Conservation (phyloP, 805 yeast genomes). For the Candida palmyrensis region DNA sequence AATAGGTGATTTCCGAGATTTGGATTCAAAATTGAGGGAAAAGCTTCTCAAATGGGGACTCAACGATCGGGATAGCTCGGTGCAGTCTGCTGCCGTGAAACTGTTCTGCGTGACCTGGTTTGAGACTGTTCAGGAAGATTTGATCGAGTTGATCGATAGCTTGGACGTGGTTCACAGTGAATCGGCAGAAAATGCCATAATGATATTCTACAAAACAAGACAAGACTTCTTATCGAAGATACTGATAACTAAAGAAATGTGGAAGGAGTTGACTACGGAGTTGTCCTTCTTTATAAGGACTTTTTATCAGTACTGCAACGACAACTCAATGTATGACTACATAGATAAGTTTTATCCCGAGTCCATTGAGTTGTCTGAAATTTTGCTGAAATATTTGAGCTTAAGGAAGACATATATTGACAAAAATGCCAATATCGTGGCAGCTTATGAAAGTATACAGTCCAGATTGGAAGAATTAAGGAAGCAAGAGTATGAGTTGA, state of each 20-base stretch:
- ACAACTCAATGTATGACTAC: slow-evolving; percentile 44
- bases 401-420: slow-evolving; percentile 30
- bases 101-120: slow-evolving; percentile 75
- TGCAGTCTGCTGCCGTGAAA: slow-evolving; percentile 63
- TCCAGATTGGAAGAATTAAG: slow-evolving; percentile 3
- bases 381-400: slow-evolving; percentile 52
- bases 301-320: slow-evolving; percentile 60
- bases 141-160: slow-evolving; percentile 65
- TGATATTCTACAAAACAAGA: slow-evolving; percentile 54
- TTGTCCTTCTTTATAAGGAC: slow-evolving; percentile 66
- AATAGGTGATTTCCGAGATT: slow-evolving; percentile 52
- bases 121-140: slow-evolving; percentile 58
- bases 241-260: slow-evolving; percentile 57
- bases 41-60: slow-evolving; percentile 78
- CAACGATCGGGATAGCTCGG: slow-evolving; percentile 75
- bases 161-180: slow-evolving; percentile 65
- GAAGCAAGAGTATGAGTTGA: slow-evolving; percentile 10
- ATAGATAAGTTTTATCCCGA: slow-evolving; percentile 77
- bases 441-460: slow-evolving; percentile 11
- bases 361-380: slow-evolving; percentile 61
- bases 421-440: slow-evolving; percentile 16
- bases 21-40: slow-evolving; percentile 56
- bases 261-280: slow-evolving; percentile 71
- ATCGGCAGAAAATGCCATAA: slow-evolving; percentile 64
- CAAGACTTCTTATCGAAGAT: slow-evolving; percentile 59